Conservation (phyloP, 768 basidiomycete species). For the Panellus pusillus region DNA sequence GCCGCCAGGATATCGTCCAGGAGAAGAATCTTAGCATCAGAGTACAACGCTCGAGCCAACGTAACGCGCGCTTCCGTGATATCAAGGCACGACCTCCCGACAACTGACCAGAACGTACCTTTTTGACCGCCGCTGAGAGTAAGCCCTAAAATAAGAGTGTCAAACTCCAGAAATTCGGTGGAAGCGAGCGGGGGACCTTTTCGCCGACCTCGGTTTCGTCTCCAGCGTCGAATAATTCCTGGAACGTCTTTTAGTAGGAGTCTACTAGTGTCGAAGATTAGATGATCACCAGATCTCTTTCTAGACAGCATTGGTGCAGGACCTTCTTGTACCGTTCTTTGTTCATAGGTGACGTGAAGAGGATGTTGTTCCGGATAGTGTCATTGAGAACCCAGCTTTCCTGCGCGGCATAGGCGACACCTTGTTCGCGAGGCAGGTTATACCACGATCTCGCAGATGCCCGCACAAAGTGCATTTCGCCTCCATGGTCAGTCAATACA, state of each 20-base stretch:
- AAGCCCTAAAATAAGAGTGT: conserved; percentile 3
- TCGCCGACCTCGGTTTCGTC: conserved; percentile 74
- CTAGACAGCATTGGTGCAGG: conserved; percentile 71
- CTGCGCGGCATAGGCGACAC: conserved; percentile 80
- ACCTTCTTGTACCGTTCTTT: conserved; percentile 78
- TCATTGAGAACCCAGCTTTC: conserved; percentile 87
- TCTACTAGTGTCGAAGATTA: too few relatives aligned
- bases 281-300: conserved; percentile 52
- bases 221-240: conserved; percentile 61
- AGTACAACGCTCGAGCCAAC: conserved; percentile 48
- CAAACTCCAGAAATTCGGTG: conserved; percentile 10
- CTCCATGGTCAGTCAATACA: conserved; percentile 22
- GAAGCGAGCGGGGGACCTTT: conserved; percentile 51
- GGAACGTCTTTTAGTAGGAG: too few relatives aligned
- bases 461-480: conserved; percentile 68
- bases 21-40: conserved; percentile 58
- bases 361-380: conserved; percentile 78
- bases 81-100: too few relatives aligned
- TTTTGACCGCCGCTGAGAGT: conserved; percentile 42
- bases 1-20: conserved; percentile 75
- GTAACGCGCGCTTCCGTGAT: conserved; percentile 39
- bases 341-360: conserved; percentile 77
- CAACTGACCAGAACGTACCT: too few relatives aligned
- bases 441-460: conserved; percentile 58
- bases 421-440: conserved; percentile 64